Conservation (phyloP, 306 rosid genomes). For the Notholithocarpus densiflorus region DNA sequence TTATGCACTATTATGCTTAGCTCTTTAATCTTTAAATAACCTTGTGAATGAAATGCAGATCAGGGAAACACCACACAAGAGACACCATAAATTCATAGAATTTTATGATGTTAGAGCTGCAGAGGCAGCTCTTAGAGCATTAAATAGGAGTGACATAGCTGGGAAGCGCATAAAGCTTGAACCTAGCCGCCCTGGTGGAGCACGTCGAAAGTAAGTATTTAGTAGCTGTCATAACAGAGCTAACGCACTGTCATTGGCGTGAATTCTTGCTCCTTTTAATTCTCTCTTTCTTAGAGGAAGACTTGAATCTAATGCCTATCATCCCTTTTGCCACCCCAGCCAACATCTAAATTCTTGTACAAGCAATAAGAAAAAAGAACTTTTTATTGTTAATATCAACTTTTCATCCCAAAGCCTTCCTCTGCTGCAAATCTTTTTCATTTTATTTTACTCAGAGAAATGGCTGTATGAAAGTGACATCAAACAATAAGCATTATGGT, state of each 20-base stretch:
- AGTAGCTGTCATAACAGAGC: neutral
- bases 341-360: neutral
- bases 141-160: slow-evolving; percentile 91
- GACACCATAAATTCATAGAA: slow-evolving; percentile 91
- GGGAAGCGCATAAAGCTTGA: slow-evolving; percentile 95
- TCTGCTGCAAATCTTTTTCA: neutral
- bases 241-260: neutral
- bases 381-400: neutral
- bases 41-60: slow-evolving; percentile 51
- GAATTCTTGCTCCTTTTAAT: neutral
- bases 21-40: slow-evolving; percentile 9
- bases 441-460: neutral
- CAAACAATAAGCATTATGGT: neutral
- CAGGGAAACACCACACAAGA: slow-evolving; percentile 94
- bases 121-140: slow-evolving; percentile 83
- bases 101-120: slow-evolving; percentile 91
- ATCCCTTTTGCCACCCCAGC: neutral
- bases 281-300: neutral
- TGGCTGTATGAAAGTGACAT: neutral
- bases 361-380: neutral
- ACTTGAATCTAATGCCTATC: neutral
- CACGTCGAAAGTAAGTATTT: slow-evolving; percentile 78
- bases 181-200: slow-evolving; percentile 99
- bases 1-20: slow-evolving; percentile 6
- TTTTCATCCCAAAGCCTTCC: neutral